These are phyloP conservation scores for Dendrostoma leiphaemia DNA, from an alignment of 2,329 filamentous ascomycete genomes.

Conservation along the genomic window DNA sequence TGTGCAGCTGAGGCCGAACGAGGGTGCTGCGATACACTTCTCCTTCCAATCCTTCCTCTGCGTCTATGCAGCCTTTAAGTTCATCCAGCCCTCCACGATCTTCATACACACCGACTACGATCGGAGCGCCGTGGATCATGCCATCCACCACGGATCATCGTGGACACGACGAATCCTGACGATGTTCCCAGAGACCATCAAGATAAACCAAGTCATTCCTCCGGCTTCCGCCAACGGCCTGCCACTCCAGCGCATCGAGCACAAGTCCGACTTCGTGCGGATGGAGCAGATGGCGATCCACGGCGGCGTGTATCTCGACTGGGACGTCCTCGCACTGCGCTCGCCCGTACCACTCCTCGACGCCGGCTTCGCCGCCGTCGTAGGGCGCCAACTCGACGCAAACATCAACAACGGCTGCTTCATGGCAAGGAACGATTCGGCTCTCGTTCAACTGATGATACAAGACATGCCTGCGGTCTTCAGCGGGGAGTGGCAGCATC, in stretches of 20 bases:
- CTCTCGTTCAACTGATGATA: conserved; percentile 20
- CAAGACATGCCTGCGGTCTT: conserved; percentile 22
- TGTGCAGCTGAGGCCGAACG: conserved; percentile 23
- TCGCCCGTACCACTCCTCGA: conserved; percentile 21
- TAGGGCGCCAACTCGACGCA: conserved; percentile 23
- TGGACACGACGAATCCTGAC: conserved; percentile 25
- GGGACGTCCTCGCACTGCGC: conserved; percentile 26
- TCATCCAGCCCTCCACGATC: conserved; percentile 23
- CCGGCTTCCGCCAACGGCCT: conserved; percentile 18
- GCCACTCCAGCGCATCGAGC: conserved; percentile 22
- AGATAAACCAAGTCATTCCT: conserved; percentile 19
- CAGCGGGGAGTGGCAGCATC: conserved; percentile 25
- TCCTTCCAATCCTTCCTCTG: conserved; percentile 25
- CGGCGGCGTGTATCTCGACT: conserved; percentile 30
- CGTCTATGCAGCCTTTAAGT: conserved; percentile 24
- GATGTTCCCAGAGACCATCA: conserved; percentile 19
- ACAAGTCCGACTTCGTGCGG: conserved; percentile 29
- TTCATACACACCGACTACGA: conserved; percentile 27
- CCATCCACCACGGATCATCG: conserved; percentile 15
- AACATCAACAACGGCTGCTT: conserved; percentile 11
- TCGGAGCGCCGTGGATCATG: conserved; percentile 11
- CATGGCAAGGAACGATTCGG: conserved; percentile 17
- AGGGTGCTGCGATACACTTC: conserved; percentile 17
- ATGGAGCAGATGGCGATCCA: conserved; percentile 22
- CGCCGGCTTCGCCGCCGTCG: conserved; percentile 25